Base-by-base conservation (phyloP, 441 rosid species). In the Lepidium campestre region DNA sequence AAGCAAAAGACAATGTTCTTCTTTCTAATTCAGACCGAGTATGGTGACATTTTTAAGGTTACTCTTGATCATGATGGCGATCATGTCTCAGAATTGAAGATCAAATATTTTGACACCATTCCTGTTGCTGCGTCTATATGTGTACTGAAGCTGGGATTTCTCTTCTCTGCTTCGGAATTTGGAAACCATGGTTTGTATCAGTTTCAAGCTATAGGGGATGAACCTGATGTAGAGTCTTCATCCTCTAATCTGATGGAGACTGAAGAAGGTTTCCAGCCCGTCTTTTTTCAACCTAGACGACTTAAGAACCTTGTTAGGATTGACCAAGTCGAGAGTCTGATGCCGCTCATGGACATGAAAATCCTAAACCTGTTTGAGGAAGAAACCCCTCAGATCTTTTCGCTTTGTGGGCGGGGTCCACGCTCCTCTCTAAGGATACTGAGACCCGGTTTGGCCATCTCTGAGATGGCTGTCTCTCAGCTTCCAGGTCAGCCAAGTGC, bases 401-500 rank as follows among this genome's bases (percentile, higher is more conserved):
- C 91, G 10, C 84, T 93, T 11, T 91, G 97, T 70, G 97, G 97
- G 1, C 86, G 97, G 20, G 98, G 98, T 70, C 94, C 98, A 29
- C 91, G 98, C 34, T 93, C 98, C 5, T 87, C 97, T 7, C 72
- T 93, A 42, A 87, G 98, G 84, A 90, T 93, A 68, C 68, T 93
- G 47, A 87, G 95, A 65, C 95, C 99, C 15, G 97, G 99, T 42
- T 82, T 93, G 81, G 99, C 99, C 50, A 82, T 93, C 53, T 84
- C 87, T 55, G 99, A 93, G 79, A 93, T 93, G 99, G 99, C 93
- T 48, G 99, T 91, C 54, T 93, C 99, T 19, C 96, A 85, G 89
- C 99, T 93, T 79, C 99, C 99, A 70, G 99, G 97, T 68, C 85
- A 91, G 57, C 97, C 97, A 3, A 93, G 93, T 86, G 99, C 97